Conservation (phyloP, 2,329 filamentous ascomycete species). For the Phaeosphaeriaceae sp. region DNA sequence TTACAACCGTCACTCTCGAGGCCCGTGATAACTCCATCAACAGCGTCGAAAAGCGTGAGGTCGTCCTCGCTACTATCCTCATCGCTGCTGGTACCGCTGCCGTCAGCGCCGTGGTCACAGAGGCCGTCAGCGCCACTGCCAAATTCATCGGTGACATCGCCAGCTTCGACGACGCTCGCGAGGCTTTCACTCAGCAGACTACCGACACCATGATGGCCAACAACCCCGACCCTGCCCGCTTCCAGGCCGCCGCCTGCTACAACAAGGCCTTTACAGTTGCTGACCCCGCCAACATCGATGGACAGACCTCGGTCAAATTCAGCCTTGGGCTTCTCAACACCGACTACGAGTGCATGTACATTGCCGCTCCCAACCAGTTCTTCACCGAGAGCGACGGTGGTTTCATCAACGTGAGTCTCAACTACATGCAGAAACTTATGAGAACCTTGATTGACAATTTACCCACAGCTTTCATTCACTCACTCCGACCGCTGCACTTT, state of each 20-base stretch:
- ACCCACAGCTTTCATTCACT: conserved; percentile 5
- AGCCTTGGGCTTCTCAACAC: conserved; percentile 11
- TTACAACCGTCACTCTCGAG: conserved; percentile 1
- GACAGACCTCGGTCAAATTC: conserved; percentile 8
- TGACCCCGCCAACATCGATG: conserved; percentile 6
- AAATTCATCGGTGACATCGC: conserved; percentile 8
- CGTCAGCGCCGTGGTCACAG: conserved; percentile 8
- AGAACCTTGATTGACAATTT: background rate
- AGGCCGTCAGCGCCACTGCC: conserved; percentile 4
- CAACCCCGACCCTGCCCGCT: conserved; percentile 8
- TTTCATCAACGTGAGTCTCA: conserved; percentile 3
- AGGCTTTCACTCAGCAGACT: conserved; percentile 12
- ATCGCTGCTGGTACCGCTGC: conserved; percentile 10
- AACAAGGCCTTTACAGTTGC: conserved; percentile 7
- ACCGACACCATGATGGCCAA: conserved; percentile 7
- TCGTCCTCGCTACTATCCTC: conserved; percentile 7
- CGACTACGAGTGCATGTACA: conserved; percentile 14
- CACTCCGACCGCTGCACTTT: conserved; percentile 8
- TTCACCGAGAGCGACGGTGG: conserved; percentile 9
- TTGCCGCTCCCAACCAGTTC: conserved; percentile 11
- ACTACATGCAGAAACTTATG: background rate
- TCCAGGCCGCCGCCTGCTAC: conserved; percentile 11
- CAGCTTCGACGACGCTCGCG: conserved; percentile 8
- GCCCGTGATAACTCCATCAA: background rate
- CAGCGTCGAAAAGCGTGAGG: conserved; percentile 7